A percentile compares a stretch with the other conserved stretches of the same genome.
Conservation (phyloP, 768 basidiomycete genomes). For the Russula dissimulans region DNA sequence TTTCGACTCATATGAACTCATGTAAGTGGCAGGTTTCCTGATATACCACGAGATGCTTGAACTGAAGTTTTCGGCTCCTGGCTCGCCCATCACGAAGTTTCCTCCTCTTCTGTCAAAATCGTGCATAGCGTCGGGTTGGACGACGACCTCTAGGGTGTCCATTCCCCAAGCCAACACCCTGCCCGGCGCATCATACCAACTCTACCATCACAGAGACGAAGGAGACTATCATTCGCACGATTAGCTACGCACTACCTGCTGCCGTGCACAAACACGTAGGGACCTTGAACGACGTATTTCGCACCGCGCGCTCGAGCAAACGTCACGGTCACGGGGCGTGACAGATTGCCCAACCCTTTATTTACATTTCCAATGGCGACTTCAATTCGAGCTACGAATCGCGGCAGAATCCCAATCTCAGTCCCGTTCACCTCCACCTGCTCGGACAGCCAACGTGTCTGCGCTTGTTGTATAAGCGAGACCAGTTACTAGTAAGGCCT, state of each 20-base stretch:
- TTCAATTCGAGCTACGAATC: neutral
- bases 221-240: conserved; percentile 45
- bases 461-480: conserved; percentile 29
- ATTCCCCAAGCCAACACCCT: conserved; percentile 51
- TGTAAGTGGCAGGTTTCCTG: no score
- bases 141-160: conserved; percentile 42
- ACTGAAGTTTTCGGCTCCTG: conserved; percentile 38
- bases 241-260: conserved; percentile 50
- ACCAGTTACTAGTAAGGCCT: conserved; percentile 24
- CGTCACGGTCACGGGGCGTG: conserved; percentile 38
- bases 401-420: conserved; percentile 11
- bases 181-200: conserved; percentile 45
- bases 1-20: no score
- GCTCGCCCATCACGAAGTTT: conserved; percentile 44
- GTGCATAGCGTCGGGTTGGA: conserved; percentile 45
- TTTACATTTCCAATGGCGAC: conserved; percentile 31
- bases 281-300: conserved; percentile 45
- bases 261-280: conserved; percentile 46
- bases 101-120: conserved; percentile 29
- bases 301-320: conserved; percentile 44
- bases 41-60: conserved; percentile 37
- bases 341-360: conserved; percentile 29
- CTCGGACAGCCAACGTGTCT: conserved; percentile 27
- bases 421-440: conserved; percentile 37
- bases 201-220: conserved; percentile 45